Evolutionary conservation across 2,329 filamentous ascomycete genomes (phyloP).

Genomic region (Cercospora zeina): DNA sequence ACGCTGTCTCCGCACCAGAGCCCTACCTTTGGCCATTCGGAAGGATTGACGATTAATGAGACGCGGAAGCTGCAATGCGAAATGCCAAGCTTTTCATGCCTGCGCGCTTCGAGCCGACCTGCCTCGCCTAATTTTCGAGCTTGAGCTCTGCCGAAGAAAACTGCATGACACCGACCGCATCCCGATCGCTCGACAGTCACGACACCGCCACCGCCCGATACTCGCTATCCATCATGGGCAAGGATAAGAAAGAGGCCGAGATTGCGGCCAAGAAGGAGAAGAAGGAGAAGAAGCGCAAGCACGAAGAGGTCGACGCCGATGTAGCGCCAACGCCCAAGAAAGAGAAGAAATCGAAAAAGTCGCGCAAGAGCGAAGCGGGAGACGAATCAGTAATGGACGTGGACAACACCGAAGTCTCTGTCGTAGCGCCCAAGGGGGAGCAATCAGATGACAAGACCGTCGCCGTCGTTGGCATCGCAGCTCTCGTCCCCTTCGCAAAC

Average conservation of each 20-base stretch:
- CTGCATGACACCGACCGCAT: background rate
- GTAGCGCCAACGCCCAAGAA: slow-evolving; percentile 38
- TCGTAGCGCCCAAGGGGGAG: slow-evolving; percentile 40
- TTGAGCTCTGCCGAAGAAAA: slow-evolving; percentile 5
- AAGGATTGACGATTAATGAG: slow-evolving; percentile 4
- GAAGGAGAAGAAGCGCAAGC: slow-evolving; percentile 44
- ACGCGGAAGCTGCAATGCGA: slow-evolving; percentile 1
- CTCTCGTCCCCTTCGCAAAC: slow-evolving; percentile 79
- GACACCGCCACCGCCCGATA: background rate
- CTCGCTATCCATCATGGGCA: slow-evolving; percentile 37
- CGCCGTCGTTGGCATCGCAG: slow-evolving; percentile 45
- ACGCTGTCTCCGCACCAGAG: slow-evolving; percentile 2
- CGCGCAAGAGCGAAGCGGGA: slow-evolving; percentile 58
- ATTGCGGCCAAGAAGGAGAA: slow-evolving; percentile 39
- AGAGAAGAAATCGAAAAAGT: slow-evolving; percentile 60
- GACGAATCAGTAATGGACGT: slow-evolving; percentile 34
- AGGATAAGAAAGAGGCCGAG: slow-evolving; percentile 44
- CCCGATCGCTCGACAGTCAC: background rate
- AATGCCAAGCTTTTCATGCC: slow-evolving; percentile 2
- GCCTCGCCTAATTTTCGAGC: slow-evolving; percentile 10
- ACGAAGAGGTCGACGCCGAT: slow-evolving; percentile 29
- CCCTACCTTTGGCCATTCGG: slow-evolving; percentile 1
- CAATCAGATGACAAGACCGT: slow-evolving; percentile 45
- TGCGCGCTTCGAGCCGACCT: slow-evolving; percentile 1
- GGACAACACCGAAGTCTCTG: slow-evolving; percentile 34